Base-by-base conservation (phyloP, 805 yeast species). In the Saturnispora hagleri region DNA sequence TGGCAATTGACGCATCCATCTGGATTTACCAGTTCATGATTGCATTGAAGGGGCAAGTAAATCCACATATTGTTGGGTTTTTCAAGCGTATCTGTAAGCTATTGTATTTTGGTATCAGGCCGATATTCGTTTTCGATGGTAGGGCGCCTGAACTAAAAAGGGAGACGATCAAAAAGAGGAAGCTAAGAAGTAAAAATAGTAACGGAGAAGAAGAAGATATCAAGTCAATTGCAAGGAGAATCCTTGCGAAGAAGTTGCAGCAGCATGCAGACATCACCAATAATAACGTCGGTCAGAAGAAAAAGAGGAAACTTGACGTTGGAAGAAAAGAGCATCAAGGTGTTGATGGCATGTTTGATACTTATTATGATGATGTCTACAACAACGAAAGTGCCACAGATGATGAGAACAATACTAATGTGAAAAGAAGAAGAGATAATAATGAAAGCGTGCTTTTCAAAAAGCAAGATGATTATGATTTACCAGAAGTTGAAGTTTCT, bases 11-110 rank as follows among this genome's bases (percentile, higher is more conserved):
- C 73, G 99, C 99, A 1, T 91, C 98, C 2, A 93, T 93, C 57
- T 93, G 99, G 99, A 86, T 93, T 51, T 93, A 93, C 64, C 99
- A 93, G 66, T 93, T 93, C 62, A 72, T 93, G 57, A 93, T 91
- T 65, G 98, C 98, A 1, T 95, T 93, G 22, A 84, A 85, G 31
- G 99, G 98, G 7, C 78, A 87, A 0, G 65, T 90, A 54, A 86
- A 82, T 55, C 84, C 97, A 0, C 99, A 93, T 65, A 80, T 93
- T 18, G 86, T 89, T n/a, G 99, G 99, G 8, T 93, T 93, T 61
- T 91, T 91, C 66, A 71, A 98, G 56, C 75, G 99, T 51, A 89
- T 93, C 15, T 90, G 98, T 69, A 93, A 93, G 60, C 69, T 93
- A 54, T 66, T 93, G 24, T 93, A 80, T 64, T 86, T 83, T 69